Conservation (phyloP, 1,284 basidiomycete genomes). For the Uromyces viciae-fabae region DNA sequence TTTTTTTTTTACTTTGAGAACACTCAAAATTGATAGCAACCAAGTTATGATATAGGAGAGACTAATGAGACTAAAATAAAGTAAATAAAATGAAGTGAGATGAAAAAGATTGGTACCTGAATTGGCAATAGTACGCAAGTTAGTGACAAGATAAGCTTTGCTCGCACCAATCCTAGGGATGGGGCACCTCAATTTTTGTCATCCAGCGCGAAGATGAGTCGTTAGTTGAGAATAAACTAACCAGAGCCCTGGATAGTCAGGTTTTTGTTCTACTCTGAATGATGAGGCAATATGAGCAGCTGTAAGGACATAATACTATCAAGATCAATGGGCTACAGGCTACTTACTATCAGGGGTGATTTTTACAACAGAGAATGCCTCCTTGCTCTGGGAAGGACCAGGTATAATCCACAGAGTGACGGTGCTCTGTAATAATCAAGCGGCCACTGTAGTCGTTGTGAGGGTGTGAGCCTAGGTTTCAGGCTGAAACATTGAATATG, state of each 20-base stretch:
- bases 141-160: conserved; percentile 97
- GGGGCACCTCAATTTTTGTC: background rate
- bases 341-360: conserved; percentile 64
- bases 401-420: too few relatives aligned
- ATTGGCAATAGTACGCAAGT: conserved; percentile 99
- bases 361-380: conserved; percentile 78
- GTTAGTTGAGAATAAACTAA: conserved; percentile 18
- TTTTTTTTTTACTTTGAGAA: too few relatives aligned
- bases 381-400: conserved; percentile 73
- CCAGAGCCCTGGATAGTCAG: conserved; percentile 88
- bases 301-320: too few relatives aligned
- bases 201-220: background rate
- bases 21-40: too few relatives aligned
- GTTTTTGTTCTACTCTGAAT: conserved; percentile 74
- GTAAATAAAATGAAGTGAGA: too few relatives aligned
- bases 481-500: too few relatives aligned
- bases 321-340: background rate
- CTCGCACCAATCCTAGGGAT: conserved; percentile 62
- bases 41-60: too few relatives aligned
- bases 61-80: too few relatives aligned
- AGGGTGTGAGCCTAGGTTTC: too few relatives aligned
- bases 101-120: conserved; percentile 85
- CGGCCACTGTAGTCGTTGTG: too few relatives aligned
- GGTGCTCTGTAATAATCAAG: too few relatives aligned
- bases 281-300: conserved; percentile 30